Evolutionary conservation across 495 filamentous ascomycete genomes (phyloP), one percentile per base, ranked within the genome.

Genomic region (Margaritispora aquatica): DNA sequence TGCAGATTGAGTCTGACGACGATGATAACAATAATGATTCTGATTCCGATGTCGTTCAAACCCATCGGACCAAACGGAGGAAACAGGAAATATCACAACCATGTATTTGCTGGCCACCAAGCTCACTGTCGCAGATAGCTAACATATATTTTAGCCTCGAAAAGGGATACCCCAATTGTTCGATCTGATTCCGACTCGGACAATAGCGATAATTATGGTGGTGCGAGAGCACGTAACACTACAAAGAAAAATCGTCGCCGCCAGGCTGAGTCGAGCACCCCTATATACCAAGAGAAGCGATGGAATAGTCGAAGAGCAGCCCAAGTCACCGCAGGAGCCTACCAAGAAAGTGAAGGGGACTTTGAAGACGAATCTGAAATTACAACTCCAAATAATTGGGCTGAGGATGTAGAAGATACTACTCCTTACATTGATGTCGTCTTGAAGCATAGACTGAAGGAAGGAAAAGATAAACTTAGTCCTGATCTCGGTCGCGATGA

Each of bases 271-370:
- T 70, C 75, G 26, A 80, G 80, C 55, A 60, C 55, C 27, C 80
- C 85, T 9, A 72, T 83, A 15, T 77, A 84, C 22, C 80, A 84
- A 55, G 88, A 91, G 62, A 86, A 96, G 57, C 86, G 94, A 61
- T 97, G 96, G 81, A 96, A 91, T 3, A 96, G 88, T 36, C 80
- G 94, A 54, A 86, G 89, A 58, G 90, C 92, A 56, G 86, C 87
- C 2, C 90, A 89, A 67, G 82, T 97, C 13, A 87, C 89, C 27
- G 93, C 85, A 52, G 95, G 95, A 68, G 91, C 80, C n/a, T 84
- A 95, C 67, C 88, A 94, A 68, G 90, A 94, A 65, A 88, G 86
- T 57, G 88, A 92, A 59, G 83, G 84, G 21, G 84, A 85, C 34
- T 85, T 88, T n/a, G 88, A 92, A 54, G 87, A 90, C 59, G 88